Evolutionary conservation across 306 rosid genomes (phyloP).

Genomic region (Argentina anserina): DNA sequence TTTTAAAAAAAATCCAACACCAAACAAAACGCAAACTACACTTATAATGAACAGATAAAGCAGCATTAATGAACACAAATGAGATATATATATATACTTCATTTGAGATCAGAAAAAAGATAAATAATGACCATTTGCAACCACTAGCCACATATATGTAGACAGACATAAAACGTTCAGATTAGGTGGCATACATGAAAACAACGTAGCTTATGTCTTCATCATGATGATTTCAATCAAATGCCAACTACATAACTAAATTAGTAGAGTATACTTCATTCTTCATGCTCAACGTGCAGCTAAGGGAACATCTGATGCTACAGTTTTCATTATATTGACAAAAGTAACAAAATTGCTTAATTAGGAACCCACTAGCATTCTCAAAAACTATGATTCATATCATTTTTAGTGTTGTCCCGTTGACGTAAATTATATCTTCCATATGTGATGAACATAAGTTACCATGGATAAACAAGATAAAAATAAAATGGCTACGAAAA

Average conservation of each 20-base stretch:
- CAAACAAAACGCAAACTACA: not conserved
- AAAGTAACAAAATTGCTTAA: not conserved
- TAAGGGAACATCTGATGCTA: not conserved
- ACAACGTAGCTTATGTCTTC: not conserved
- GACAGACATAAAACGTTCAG: not conserved
- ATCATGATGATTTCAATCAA: not conserved
- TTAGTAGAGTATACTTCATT: not conserved
- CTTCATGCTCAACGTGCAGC: not conserved
- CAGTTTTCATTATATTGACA: not conserved
- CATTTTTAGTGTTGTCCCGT: not conserved
- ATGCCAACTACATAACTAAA: not conserved
- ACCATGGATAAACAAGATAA: not conserved
- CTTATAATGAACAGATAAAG: not conserved
- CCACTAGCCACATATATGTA: not conserved
- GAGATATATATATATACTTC: not conserved
- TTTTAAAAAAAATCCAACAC: not conserved
- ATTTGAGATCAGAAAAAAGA: not conserved
- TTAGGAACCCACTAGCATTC: not conserved
- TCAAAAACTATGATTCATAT: not conserved
- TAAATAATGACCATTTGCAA: not conserved
- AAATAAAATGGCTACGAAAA: not conserved
- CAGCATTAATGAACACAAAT: not conserved
- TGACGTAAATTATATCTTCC: not conserved
- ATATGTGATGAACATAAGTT: not conserved
- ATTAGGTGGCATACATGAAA: not conserved